Percentiles rank a stretch among this genome's conserved stretches.
Evolutionary conservation across 345 rosid genomes (phyloP).

Genomic region (Syzygium aromaticum): DNA sequence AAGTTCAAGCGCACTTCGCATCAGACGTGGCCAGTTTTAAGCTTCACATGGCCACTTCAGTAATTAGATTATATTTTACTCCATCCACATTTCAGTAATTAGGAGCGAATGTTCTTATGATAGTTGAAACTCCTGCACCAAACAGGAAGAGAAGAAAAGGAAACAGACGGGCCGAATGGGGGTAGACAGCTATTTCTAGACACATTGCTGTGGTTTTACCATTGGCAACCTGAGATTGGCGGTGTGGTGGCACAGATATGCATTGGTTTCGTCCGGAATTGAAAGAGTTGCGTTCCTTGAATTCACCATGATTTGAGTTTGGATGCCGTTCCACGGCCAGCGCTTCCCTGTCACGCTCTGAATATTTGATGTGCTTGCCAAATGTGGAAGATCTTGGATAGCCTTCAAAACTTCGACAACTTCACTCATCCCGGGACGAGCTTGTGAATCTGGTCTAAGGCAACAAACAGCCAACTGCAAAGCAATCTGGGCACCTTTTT

Average conservation of each 20-base stretch:
- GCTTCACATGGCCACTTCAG: background rate
- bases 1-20: accelerated
- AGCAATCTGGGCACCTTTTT: too few relatives aligned
- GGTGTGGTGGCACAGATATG: too few relatives aligned
- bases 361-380: too few relatives aligned
- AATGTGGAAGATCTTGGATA: too few relatives aligned
- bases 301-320: too few relatives aligned
- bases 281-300: too few relatives aligned
- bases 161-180: background rate
- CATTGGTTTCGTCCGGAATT: too few relatives aligned
- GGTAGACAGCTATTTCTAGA: background rate
- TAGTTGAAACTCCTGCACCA: background rate
- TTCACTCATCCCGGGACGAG: background rate
- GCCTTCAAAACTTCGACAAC: background rate
- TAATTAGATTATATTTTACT: background rate
- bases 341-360: too few relatives aligned
- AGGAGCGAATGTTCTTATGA: background rate
- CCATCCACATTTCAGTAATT: accelerated
- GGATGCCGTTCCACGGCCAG: too few relatives aligned
- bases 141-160: background rate
- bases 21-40: background rate
- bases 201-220: background rate
- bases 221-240: too few relatives aligned
- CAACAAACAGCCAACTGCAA: too few relatives aligned
- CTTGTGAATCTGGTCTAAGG: too few relatives aligned